Conservation (phyloP, 2,329 filamentous ascomycete genomes). For the Sarocladiaceae sp. region DNA sequence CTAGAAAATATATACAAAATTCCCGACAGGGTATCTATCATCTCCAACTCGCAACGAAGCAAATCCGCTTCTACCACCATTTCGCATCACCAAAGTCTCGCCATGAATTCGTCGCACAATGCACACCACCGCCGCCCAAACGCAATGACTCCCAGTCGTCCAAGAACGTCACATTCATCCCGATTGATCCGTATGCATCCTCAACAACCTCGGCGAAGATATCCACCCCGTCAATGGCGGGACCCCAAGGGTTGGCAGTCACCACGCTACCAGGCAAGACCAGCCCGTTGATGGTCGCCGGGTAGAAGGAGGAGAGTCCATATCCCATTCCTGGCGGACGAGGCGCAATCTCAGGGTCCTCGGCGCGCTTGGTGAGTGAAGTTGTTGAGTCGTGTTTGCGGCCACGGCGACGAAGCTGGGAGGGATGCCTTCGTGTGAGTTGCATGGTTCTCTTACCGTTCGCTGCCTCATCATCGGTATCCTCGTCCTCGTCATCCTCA, state of each 20-base stretch:
- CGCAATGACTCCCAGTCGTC: conserved; percentile 26
- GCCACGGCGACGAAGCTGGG: too few species aligned
- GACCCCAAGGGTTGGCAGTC: conserved; percentile 22
- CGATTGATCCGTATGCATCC: conserved; percentile 17
- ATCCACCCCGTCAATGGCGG: conserved; percentile 20
- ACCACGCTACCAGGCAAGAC: conserved; percentile 16
- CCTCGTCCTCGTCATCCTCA: too few species aligned
- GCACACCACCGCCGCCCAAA: conserved; percentile 19
- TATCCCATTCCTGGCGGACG: too few species aligned
- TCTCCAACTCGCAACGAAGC: too few species aligned
- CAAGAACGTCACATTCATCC: conserved; percentile 18
- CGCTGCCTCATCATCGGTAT: too few species aligned
- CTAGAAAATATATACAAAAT: too few species aligned
- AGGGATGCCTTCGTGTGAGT: too few species aligned
- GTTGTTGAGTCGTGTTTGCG: too few species aligned
- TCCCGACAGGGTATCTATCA: too few species aligned
- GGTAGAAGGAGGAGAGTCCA: too few species aligned
- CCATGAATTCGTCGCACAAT: conserved; percentile 19
- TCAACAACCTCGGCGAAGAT: conserved; percentile 18
- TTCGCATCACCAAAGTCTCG: conserved; percentile 12
- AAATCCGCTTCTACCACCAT: conserved; percentile 17
- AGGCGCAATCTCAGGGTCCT: too few species aligned
- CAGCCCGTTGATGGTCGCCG: conserved; percentile 18
- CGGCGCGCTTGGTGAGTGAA: not conserved
- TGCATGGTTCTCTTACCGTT: too few species aligned